These are phyloP conservation scores for Pseudoscleropodium purum DNA, from an alignment of 225 moss, liverwort and hornwort genomes.

Conservation along the genomic window DNA sequence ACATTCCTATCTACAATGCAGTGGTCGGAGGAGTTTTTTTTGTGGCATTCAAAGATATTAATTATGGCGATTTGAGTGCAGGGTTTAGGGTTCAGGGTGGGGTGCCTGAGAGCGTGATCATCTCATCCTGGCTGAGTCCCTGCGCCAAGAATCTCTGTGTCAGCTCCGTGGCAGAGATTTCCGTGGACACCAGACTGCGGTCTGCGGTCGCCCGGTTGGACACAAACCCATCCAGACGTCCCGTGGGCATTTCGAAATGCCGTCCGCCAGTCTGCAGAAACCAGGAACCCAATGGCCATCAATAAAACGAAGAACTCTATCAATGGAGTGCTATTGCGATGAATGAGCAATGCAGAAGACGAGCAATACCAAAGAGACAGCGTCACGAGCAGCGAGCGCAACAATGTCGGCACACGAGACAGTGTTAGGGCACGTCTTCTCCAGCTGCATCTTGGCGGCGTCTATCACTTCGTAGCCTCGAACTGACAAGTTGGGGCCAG, in stretches of 20 bases:
- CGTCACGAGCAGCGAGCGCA: constrained; percentile 52
- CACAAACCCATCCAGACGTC: constrained; percentile 39
- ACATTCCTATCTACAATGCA: not conserved
- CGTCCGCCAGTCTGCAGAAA: constrained; percentile 35
- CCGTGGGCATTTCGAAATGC: constrained; percentile 36
- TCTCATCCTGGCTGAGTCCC: constrained; percentile 54
- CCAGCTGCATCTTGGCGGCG: constrained; percentile 41
- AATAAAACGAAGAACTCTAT: not conserved
- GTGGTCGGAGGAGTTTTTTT: not conserved
- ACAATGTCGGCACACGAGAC: constrained; percentile 86
- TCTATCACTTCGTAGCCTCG: constrained; percentile 48
- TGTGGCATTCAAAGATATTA: not conserved
- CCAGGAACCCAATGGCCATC: not conserved
- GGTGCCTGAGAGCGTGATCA: constrained; percentile 55
- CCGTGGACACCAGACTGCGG: constrained; percentile 29
- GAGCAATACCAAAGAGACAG: constrained; percentile 17
- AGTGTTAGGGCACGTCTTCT: constrained; percentile 26
- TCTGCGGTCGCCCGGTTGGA: constrained; percentile 22
- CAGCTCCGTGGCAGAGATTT: constrained; percentile 23
- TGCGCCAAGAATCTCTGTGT: constrained; percentile 35
- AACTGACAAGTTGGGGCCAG: constrained; percentile 38
- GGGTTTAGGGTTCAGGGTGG: not conserved
- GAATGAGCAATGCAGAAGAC: not conserved
- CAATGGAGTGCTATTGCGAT: not conserved
- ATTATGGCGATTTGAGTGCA: too few species aligned